phyloP scores from a whole-genome alignment of 2,329 filamentous ascomycete species.

The Pseudogymnoascus sp. region DNA sequence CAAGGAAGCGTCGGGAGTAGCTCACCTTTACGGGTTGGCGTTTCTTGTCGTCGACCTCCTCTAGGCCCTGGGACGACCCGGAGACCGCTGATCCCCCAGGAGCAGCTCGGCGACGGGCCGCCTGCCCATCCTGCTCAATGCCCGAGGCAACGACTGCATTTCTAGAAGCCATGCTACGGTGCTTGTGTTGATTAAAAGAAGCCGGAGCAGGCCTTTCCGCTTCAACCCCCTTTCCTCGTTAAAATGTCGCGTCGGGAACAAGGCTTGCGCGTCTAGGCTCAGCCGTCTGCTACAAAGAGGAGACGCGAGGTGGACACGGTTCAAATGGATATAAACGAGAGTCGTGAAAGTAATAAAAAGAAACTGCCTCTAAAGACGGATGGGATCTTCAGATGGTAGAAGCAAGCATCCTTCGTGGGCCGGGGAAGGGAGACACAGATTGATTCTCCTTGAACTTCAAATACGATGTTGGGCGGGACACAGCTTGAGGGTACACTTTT shows the following conservation, averaged over 20 bases:
- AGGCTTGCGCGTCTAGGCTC: constrained; percentile 4
- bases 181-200: not conserved
- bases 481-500: constrained; percentile 7
- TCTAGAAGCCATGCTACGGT: constrained; percentile 28
- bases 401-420: not conserved
- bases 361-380: not conserved
- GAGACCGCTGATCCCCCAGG: constrained; percentile 32
- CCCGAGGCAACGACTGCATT: constrained; percentile 51
- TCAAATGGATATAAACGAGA: constrained; percentile 2
- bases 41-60: constrained; percentile 50
- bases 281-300: not conserved
- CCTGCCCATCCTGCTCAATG: constrained; percentile 45
- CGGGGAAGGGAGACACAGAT: not conserved
- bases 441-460: not conserved
- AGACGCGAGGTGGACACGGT: not conserved
- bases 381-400: not conserved
- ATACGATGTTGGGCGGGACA: not conserved
- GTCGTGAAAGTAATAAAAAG: not conserved
- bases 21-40: constrained; percentile 48
- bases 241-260: not conserved
- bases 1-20: not conserved
- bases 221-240: not conserved
- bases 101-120: constrained; percentile 47
- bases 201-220: not conserved
- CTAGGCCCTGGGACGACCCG: constrained; percentile 26